Conservation (phyloP, 768 basidiomycete genomes). For the Kwoniella mangroviensis region DNA sequence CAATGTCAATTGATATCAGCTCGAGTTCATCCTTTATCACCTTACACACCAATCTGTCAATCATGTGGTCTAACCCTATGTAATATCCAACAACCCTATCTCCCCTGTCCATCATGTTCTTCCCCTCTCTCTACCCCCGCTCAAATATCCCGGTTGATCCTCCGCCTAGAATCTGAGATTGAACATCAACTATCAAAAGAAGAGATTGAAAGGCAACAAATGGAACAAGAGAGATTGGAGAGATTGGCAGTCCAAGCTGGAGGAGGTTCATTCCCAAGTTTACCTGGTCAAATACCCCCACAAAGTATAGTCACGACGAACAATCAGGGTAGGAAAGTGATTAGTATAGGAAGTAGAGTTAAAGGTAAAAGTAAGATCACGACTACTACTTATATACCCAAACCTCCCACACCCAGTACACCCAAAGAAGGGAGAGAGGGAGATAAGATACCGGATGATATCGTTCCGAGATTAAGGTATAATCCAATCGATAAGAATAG, state of each 20-base stretch:
- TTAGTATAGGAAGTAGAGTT: conserved; percentile 50
- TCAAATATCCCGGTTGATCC: conserved; percentile 44
- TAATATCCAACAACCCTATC: conserved; percentile 52
- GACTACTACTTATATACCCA: conserved; percentile 40
- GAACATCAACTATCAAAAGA: conserved; percentile 43
- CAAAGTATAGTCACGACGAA: background rate
- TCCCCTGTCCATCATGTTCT: conserved; percentile 57
- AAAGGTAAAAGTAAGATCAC: conserved; percentile 47
- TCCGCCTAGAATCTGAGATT: conserved; percentile 45
- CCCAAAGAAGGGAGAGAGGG: conserved; percentile 7
- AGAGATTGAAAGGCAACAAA: conserved; percentile 33
- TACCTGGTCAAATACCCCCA: conserved; percentile 10
- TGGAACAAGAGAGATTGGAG: conserved; percentile 38
- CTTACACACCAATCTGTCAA: conserved; percentile 56
- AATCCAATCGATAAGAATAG: conserved; percentile 30
- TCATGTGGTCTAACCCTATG: conserved; percentile 57
- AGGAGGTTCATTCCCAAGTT: conserved; percentile 51
- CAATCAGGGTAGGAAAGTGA: conserved; percentile 37
- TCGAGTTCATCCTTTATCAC: conserved; percentile 54
- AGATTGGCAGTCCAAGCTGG: conserved; percentile 42
- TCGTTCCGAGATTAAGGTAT: conserved; percentile 34
- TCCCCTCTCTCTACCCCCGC: conserved; percentile 39
- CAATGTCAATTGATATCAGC: conserved; percentile 29
- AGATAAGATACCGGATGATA: conserved; percentile 30
- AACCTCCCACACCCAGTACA: conserved; percentile 15